Conservation (phyloP, 345 rosid genomes). For the Limnanthes douglasii region DNA sequence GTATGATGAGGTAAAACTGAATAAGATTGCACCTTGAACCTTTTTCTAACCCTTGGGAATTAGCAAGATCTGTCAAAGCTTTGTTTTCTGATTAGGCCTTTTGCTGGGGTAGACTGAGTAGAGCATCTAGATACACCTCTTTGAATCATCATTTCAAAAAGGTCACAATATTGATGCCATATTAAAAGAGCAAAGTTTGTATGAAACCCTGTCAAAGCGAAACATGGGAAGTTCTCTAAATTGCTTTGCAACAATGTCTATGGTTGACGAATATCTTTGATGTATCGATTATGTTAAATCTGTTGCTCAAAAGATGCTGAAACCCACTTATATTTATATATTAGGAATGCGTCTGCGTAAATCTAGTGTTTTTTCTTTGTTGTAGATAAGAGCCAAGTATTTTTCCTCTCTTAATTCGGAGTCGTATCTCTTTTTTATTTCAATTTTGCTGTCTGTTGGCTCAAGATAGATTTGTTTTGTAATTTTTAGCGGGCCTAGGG, state of each 20-base stretch:
- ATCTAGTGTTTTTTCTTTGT: too few species aligned
- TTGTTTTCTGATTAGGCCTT: slow-evolving; percentile 1
- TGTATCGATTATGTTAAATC: not conserved
- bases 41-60: too few species aligned
- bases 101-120: not conserved
- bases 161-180: slow-evolving; percentile 84
- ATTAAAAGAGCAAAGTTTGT: slow-evolving; percentile 42
- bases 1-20: too few species aligned
- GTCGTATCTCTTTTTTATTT: too few species aligned
- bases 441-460: too few species aligned
- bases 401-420: not conserved
- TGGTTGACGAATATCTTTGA: too few species aligned
- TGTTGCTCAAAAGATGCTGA: slow-evolving; percentile 1
- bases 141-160: slow-evolving; percentile 44
- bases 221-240: slow-evolving; percentile 26
- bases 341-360: too few species aligned
- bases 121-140: slow-evolving; percentile 86
- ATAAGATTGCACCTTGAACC: too few species aligned
- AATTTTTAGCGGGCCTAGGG: slow-evolving; percentile 93
- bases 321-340: too few species aligned
- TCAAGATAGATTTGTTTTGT: too few species aligned
- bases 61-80: too few species aligned
- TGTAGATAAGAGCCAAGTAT: too few species aligned
- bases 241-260: slow-evolving; percentile 39
- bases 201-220: slow-evolving; percentile 41